phyloP scores from a whole-genome alignment of 352 stramenopile genomes.

The Lagenidium sp. region DNA sequence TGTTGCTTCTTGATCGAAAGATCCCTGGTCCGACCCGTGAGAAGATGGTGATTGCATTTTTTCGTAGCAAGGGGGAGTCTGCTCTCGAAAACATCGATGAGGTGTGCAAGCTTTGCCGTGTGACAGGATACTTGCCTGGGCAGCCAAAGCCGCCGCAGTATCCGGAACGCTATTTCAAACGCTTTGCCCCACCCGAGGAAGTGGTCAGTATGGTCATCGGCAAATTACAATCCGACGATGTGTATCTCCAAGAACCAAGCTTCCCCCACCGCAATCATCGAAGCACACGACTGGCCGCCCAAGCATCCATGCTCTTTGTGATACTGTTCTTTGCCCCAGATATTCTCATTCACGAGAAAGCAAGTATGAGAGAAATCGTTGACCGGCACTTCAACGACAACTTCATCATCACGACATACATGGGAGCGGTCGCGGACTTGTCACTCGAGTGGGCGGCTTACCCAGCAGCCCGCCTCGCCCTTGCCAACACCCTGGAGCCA shows the following conservation, averaged over 20 bases:
- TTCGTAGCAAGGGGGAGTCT: slow-evolving; percentile 83
- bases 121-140: slow-evolving; percentile 83
- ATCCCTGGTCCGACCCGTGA: slow-evolving; percentile 86
- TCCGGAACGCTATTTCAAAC: slow-evolving; percentile 84
- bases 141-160: slow-evolving; percentile 82
- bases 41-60: slow-evolving; percentile 89
- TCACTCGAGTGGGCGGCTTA: slow-evolving; percentile 90
- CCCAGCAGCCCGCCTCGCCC: slow-evolving; percentile 78
- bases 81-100: slow-evolving; percentile 88
- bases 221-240: slow-evolving; percentile 91
- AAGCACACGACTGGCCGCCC: slow-evolving; percentile 82
- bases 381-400: slow-evolving; percentile 96
- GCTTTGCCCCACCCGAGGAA: slow-evolving; percentile 79
- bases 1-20: slow-evolving; percentile 90
- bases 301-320: slow-evolving; percentile 94
- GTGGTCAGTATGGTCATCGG: slow-evolving; percentile 91
- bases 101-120: slow-evolving; percentile 86
- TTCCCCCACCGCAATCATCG: slow-evolving; percentile 92
- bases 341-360: slow-evolving; percentile 88
- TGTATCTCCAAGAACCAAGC: slow-evolving; percentile 88
- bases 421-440: slow-evolving; percentile 91
- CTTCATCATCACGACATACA: slow-evolving; percentile 94
- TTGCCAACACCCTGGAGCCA: slow-evolving; percentile 83
- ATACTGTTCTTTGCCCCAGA: slow-evolving; percentile 92
- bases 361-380: slow-evolving; percentile 92